Conservation (phyloP, 768 basidiomycete species). For the Hirschioporus abietinus region DNA sequence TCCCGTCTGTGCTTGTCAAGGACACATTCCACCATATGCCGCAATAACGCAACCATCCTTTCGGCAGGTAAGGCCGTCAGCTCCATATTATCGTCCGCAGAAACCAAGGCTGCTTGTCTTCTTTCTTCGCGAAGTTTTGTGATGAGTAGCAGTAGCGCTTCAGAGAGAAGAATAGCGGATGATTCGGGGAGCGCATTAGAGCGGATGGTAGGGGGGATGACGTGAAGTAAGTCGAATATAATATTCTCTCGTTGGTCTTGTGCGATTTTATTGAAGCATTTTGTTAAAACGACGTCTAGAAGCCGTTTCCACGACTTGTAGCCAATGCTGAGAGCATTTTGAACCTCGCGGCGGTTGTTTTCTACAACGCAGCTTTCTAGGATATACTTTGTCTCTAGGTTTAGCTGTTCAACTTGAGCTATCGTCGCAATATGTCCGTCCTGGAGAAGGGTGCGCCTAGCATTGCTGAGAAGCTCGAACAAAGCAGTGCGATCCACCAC, state of each 20-base stretch:
- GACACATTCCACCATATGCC: constrained; percentile 69
- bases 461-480: constrained; percentile 57
- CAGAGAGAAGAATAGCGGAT: constrained; percentile 79
- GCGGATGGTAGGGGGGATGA: constrained; percentile 65
- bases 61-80: constrained; percentile 75
- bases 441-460: constrained; percentile 55
- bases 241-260: constrained; percentile 82
- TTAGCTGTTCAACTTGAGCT: constrained; percentile 60
- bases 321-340: constrained; percentile 60
- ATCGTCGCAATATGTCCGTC: constrained; percentile 63
- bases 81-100: constrained; percentile 55
- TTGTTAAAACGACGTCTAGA: constrained; percentile 79
- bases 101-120: constrained; percentile 61
- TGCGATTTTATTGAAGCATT: constrained; percentile 80
- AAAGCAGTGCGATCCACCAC: constrained; percentile 74
- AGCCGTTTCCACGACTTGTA: constrained; percentile 84
- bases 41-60: constrained; percentile 67
- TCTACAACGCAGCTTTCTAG: constrained; percentile 81
- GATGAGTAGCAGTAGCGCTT: constrained; percentile 73
- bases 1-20: constrained; percentile 74
- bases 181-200: constrained; percentile 61
- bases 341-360: constrained; percentile 81
- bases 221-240: constrained; percentile 84
- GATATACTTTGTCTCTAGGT: constrained; percentile 67
- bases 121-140: constrained; percentile 87